A percentile compares a stretch with the other conserved stretches of the same genome.
Conservation (phyloP, 257 asterid genomes). For the Knoxia roxburghii region DNA sequence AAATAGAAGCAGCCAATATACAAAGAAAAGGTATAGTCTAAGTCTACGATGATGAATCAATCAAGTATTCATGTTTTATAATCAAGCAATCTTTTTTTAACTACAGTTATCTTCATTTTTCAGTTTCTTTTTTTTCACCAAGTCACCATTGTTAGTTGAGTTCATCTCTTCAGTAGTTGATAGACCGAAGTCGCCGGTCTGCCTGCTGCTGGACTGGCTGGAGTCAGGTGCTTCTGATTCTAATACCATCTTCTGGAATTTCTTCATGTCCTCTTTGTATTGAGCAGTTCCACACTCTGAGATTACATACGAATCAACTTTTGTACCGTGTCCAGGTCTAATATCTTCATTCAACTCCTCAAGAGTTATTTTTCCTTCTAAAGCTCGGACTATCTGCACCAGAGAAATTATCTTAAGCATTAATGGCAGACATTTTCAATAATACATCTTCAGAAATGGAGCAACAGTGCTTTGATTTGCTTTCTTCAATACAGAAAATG, state of each 20-base stretch:
- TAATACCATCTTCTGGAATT: constrained; percentile 71
- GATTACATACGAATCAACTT: constrained; percentile 45
- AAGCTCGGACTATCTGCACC: constrained; percentile 50
- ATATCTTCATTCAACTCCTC: constrained; percentile 47
- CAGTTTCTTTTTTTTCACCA: no score
- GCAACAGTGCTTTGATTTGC: no score
- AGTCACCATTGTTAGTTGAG: no score
- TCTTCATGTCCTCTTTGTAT: constrained; percentile 74
- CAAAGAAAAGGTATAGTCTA: no score
- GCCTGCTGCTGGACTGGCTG: constrained; percentile 59
- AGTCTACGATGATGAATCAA: no score
- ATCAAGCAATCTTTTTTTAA: no score
- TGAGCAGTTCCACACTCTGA: constrained; percentile 50
- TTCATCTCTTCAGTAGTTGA: constrained; percentile 24
- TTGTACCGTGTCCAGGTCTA: constrained; percentile 39
- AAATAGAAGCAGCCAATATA: no score
- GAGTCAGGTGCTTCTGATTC: constrained; percentile 45
- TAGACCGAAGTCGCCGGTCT: constrained; percentile 51
- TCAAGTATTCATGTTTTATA: no score
- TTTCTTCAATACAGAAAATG: no score
- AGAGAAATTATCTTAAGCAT: not conserved
- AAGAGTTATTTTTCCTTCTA: constrained; percentile 63
- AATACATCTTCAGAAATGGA: no score
- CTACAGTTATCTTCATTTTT: no score
- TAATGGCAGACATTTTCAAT: not conserved